A percentile compares a stretch with the other conserved stretches of the same genome.
Evolutionary conservation across 768 basidiomycete species (phyloP).

Genomic region (Brasilioporus rufonigricans): DNA sequence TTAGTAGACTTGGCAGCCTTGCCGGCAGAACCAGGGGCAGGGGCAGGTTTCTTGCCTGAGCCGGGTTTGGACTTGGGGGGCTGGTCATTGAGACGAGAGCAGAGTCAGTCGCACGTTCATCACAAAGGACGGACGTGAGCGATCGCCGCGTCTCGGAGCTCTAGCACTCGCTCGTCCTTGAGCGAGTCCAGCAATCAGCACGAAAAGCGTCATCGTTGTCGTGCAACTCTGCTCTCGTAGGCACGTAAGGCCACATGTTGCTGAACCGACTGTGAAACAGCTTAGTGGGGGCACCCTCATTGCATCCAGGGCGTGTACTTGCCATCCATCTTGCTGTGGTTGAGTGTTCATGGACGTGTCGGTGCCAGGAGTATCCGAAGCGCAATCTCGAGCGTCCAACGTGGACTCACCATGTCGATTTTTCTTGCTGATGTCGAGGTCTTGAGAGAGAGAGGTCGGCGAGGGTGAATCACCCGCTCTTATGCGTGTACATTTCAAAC

Average conservation of each 20-base stretch:
- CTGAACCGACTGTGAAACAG: constrained; percentile 23
- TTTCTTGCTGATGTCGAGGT: constrained; percentile 26
- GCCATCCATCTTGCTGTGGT: constrained; percentile 49
- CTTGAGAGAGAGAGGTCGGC: constrained; percentile 16
- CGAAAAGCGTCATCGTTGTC: constrained; percentile 38
- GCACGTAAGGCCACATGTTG: constrained; percentile 9
- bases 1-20: constrained; percentile 75
- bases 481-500: too few relatives aligned
- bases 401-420: constrained; percentile 51
- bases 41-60: constrained; percentile 80
- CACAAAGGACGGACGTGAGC: constrained; percentile 22
- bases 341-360: constrained; percentile 35
- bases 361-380: constrained; percentile 40
- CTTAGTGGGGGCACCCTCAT: constrained; percentile 19
- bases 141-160: constrained; percentile 48
- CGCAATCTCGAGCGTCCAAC: constrained; percentile 15
- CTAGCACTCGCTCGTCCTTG: constrained; percentile 39
- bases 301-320: constrained; percentile 41
- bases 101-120: constrained; percentile 37
- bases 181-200: constrained; percentile 41
- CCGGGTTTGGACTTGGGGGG: constrained; percentile 67
- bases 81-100: constrained; percentile 90
- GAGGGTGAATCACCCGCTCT: too few relatives aligned
- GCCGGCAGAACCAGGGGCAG: constrained; percentile 78
- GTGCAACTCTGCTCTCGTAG: constrained; percentile 38